phyloP scores from a whole-genome alignment of 2,329 filamentous ascomycete species.

The Pseudocercospora fijiensis region DNA sequence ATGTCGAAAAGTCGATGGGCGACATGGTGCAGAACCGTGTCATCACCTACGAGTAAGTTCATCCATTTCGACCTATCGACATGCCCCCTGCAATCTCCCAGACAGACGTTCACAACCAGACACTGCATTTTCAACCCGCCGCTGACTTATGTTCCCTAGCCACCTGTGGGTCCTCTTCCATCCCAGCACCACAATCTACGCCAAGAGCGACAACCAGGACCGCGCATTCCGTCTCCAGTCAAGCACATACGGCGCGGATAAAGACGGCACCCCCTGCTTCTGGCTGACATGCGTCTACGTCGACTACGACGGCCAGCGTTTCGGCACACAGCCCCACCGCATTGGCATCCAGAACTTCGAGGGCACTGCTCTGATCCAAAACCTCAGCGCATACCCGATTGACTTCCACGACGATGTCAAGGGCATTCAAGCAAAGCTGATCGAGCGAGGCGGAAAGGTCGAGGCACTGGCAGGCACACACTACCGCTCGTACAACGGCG shows the following conservation, averaged over 20 bases:
- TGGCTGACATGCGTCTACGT: slow-evolving; percentile 38
- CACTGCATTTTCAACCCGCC: no score
- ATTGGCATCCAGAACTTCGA: slow-evolving; percentile 37
- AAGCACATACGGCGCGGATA: slow-evolving; percentile 36
- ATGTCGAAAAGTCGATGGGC: slow-evolving; percentile 42
- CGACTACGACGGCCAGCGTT: slow-evolving; percentile 42
- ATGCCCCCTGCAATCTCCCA: no score
- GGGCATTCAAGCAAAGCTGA: slow-evolving; percentile 42
- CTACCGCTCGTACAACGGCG: slow-evolving; percentile 52
- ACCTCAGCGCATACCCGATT: slow-evolving; percentile 47
- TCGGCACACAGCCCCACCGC: slow-evolving; percentile 37
- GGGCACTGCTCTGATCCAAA: slow-evolving; percentile 46
- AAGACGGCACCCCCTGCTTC: slow-evolving; percentile 41
- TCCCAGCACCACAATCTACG: slow-evolving; percentile 38
- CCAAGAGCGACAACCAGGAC: slow-evolving; percentile 41
- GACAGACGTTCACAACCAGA: no score
- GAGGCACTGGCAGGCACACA: slow-evolving; percentile 51
- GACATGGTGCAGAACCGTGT: slow-evolving; percentile 41
- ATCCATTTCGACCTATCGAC: neutral
- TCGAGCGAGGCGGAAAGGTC: slow-evolving; percentile 49
- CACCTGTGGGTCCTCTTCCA: slow-evolving; percentile 40
- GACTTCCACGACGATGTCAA: slow-evolving; percentile 46
- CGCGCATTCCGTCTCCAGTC: slow-evolving; percentile 38
- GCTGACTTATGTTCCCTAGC: neutral
- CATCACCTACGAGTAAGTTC: slow-evolving; percentile 35